Percentiles rank a stretch among this genome's conserved stretches.
Evolutionary conservation across 768 basidiomycete species (phyloP).

Genomic region (Lepiota subincarnata): DNA sequence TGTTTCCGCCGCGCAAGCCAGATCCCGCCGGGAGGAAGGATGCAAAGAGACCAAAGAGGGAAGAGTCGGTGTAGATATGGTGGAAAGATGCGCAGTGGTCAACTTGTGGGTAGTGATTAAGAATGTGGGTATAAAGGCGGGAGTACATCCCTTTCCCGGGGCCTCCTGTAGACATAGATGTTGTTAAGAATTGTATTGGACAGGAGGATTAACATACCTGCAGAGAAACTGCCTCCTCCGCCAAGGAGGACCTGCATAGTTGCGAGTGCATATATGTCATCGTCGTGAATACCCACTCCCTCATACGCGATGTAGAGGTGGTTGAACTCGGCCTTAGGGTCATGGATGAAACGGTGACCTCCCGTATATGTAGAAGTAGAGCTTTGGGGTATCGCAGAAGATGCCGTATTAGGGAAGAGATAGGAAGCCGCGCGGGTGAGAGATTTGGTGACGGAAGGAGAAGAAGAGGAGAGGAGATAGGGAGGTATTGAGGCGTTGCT

Average conservation of each 20-base stretch:
- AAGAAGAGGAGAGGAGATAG: constrained; percentile 53
- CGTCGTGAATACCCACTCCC: constrained; percentile 84
- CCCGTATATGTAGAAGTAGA: constrained; percentile 73
- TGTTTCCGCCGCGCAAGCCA: constrained; percentile 56
- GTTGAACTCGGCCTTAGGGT: constrained; percentile 68
- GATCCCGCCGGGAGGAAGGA: constrained; percentile 69
- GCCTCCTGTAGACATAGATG: constrained; percentile 50
- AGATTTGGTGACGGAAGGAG: constrained; percentile 57
- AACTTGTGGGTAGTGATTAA: constrained; percentile 90
- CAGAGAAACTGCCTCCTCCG: constrained; percentile 95
- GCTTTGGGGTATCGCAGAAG: constrained; percentile 26
- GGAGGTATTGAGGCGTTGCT: constrained; percentile 36
- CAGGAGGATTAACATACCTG: constrained; percentile 41
- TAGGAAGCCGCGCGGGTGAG: constrained; percentile 78
- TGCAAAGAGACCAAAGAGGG: constrained; percentile 88
- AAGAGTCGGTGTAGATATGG: constrained; percentile 93
- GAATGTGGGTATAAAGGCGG: constrained; percentile 90
- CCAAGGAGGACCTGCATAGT: constrained; percentile 94
- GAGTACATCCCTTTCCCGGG: constrained; percentile 99
- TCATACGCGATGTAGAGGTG: constrained; percentile 94
- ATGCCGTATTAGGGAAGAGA: constrained; percentile 46
- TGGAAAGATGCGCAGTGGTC: constrained; percentile 97
- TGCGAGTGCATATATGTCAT: constrained; percentile 89
- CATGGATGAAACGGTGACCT: constrained; percentile 68
- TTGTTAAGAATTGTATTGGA: not conserved